These are phyloP conservation scores for Apocynum venetum DNA, from an alignment of 257 asterid genomes.

Conservation along the genomic window DNA sequence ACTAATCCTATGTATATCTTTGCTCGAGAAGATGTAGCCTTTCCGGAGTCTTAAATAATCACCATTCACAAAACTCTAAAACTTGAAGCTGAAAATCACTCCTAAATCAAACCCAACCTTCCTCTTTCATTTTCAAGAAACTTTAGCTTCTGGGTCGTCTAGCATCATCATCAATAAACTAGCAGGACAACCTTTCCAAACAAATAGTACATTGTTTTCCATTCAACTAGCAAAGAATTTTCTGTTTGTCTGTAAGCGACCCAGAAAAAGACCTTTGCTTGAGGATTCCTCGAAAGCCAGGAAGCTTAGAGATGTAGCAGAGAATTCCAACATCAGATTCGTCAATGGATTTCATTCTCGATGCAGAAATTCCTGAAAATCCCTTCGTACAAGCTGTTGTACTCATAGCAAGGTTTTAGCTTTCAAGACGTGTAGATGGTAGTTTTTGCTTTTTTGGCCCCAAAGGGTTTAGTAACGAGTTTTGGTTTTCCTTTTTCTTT, in stretches of 20 bases:
- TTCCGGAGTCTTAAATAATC: neutral
- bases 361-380: constrained; percentile 14
- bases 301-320: constrained; percentile 74
- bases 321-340: constrained; percentile 78
- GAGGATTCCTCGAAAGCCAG: constrained; percentile 85
- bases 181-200: neutral
- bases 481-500: neutral
- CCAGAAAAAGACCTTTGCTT: constrained; percentile 65
- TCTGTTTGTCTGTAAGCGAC: neutral
- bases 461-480: neutral
- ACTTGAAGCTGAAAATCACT: neutral
- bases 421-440: neutral
- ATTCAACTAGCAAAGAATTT: neutral
- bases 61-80: neutral
- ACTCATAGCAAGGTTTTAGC: constrained; percentile 21
- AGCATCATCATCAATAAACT: neutral
- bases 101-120: neutral
- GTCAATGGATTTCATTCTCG: constrained; percentile 47
- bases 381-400: neutral
- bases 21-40: too few relatives aligned
- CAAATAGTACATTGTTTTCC: neutral
- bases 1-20: neutral
- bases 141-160: neutral
- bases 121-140: neutral
- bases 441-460: too few relatives aligned